Evolutionary conservation across 2,329 filamentous ascomycete species (phyloP), one percentile per base, ranked within the genome.

Genomic region (Xylariaceae sp.): DNA sequence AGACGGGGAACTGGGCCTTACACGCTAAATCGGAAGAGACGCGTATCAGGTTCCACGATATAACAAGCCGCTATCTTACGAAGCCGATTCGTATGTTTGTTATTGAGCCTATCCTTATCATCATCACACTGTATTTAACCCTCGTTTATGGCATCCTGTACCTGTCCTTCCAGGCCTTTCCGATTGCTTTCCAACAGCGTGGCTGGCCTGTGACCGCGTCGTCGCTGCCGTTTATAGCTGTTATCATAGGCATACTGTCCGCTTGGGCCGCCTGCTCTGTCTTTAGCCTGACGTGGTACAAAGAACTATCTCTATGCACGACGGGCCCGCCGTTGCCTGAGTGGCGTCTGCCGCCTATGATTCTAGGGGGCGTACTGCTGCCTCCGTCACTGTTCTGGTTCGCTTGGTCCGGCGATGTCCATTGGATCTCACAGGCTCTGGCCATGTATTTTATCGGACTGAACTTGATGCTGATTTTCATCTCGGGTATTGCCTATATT

Each of bases 301-400:
- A 53, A 40, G 40, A 10, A 7, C 55, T 63, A 6, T 65, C 70
- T 18, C 54, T 70, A n/a, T 62, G 67, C 7, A 61, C 71, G 29
- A 57, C 72, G 19, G 69, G 68, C 2, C 57, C 62, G 6, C 66
- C 70, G 7, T 61, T 74, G n/a, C 77, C 78, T 0, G 79, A 82
- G 63, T 75, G 75, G 32, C 72, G 78, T 1, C 70, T 82, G 1
- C 71, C 74, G 3, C 76, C 77, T 0, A 79, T 81, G 71, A 79
- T 82, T 20, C 61, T 78, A 1, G 79, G 75, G 5, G 67, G 74
- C 4, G 53, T 77, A 1, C 60, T 81, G 2, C 67, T 79, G 1
- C 75, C 78, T 1, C 69, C 73, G 7, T 77, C 78, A 1, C 67
- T 83, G 20, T 81, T 82, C 60, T 80, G 77, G 78, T 82, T 82